A percentile compares a stretch with the other conserved stretches of the same genome.
phyloP scores from a whole-genome alignment of 441 rosid genomes.

The Erodium chrysanthum region DNA sequence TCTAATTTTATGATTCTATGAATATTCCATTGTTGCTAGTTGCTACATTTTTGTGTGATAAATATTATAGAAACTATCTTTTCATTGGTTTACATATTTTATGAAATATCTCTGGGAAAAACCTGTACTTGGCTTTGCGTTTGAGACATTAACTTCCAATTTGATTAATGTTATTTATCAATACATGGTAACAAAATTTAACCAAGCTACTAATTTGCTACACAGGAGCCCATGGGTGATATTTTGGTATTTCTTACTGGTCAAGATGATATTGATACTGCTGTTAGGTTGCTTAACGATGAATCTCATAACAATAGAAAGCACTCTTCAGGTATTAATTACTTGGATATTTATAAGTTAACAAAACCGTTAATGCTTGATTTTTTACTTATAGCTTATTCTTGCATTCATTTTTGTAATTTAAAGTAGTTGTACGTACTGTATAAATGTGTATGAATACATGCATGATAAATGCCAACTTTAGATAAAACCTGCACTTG shows the following conservation, averaged over 20 bases:
- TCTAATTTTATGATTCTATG: background rate
- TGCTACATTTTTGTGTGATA: background rate
- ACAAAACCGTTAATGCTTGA: background rate
- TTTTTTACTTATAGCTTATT: slow-evolving; percentile 13
- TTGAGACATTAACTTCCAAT: background rate
- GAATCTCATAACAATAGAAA: slow-evolving; percentile 54
- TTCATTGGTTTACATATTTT: background rate
- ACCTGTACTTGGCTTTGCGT: background rate
- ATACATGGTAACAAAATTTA: background rate
- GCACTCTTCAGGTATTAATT: slow-evolving; percentile 49
- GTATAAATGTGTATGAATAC: background rate
- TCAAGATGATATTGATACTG: slow-evolving; percentile 87
- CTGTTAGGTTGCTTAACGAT: slow-evolving; percentile 56
- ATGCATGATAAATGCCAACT: background rate
- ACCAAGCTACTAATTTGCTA: slow-evolving; percentile 13
- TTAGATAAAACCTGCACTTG: background rate
- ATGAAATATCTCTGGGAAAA: background rate
- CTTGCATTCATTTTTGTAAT: slow-evolving; percentile 7
- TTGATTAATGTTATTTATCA: background rate
- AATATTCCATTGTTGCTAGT: slow-evolving; percentile 8
- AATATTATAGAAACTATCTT: background rate
- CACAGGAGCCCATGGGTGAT: slow-evolving; percentile 83
- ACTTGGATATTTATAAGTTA: slow-evolving; percentile 1
- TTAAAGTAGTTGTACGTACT: slow-evolving; percentile 8
- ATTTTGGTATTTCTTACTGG: slow-evolving; percentile 91